Evolutionary conservation across 495 filamentous ascomycete genomes (phyloP).

Genomic region (Penicillium salamii): DNA sequence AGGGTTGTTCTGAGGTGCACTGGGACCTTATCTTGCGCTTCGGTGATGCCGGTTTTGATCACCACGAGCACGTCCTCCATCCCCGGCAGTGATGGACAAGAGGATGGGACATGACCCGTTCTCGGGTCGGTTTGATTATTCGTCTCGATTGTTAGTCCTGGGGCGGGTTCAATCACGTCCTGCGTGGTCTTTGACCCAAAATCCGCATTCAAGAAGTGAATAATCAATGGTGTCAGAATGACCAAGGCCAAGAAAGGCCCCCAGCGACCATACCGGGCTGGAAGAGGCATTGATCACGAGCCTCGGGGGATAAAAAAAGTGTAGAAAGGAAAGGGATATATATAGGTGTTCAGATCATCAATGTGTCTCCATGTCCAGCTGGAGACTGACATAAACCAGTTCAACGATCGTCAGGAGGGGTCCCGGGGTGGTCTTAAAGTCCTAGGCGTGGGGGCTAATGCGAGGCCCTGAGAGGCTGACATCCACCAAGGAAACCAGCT

Average conservation of each 20-base stretch:
- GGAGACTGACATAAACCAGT: conserved; percentile 2
- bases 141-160: neutral
- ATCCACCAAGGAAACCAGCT: neutral
- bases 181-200: conserved; percentile 6
- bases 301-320: neutral
- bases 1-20: conserved; percentile 45
- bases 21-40: conserved; percentile 40
- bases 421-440: neutral
- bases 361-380: conserved; percentile 14
- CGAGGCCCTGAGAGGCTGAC: conserved; percentile 8
- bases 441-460: conserved; percentile 8
- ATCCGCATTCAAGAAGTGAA: conserved; percentile 14
- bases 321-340: neutral
- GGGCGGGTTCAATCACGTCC: conserved; percentile 7
- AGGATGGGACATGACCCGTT: neutral
- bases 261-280: conserved; percentile 28
- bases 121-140: neutral
- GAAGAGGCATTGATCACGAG: conserved; percentile 13
- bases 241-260: conserved; percentile 14
- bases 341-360: neutral
- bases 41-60: conserved; percentile 50
- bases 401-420: conserved; percentile 5
- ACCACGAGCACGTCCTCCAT: conserved; percentile 42
- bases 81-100: conserved; percentile 29
- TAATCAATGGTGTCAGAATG: conserved; percentile 13